Percentiles rank a stretch among this genome's conserved stretches.
These are phyloP conservation scores for Kluyveromyces sp. DNA, from an alignment of 1,139 yeast genomes.

Conservation along the genomic window DNA sequence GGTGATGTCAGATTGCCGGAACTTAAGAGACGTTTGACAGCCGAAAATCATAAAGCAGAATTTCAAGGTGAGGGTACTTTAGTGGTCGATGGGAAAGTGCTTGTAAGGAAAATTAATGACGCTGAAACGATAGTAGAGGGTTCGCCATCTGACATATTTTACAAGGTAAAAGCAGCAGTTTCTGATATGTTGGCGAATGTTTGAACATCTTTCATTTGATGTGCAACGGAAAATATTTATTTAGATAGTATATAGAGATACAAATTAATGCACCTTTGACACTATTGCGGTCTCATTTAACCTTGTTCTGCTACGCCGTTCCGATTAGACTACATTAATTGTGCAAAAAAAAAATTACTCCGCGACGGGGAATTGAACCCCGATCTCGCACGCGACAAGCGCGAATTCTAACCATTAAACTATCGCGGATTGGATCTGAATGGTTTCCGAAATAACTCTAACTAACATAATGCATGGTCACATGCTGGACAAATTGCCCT, in stretches of 20 bases:
- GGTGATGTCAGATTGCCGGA: slow-evolving; percentile 88
- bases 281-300: no score
- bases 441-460: background rate
- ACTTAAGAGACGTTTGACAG: slow-evolving; percentile 55
- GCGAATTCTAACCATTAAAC: slow-evolving; percentile 36
- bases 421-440: slow-evolving; percentile 27
- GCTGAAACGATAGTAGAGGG: slow-evolving; percentile 88
- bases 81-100: slow-evolving; percentile 72
- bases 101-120: slow-evolving; percentile 69
- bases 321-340: no score
- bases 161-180: slow-evolving; percentile 69
- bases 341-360: slow-evolving; percentile 23
- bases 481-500: no score
- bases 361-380: slow-evolving; percentile 38
- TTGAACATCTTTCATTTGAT: slow-evolving; percentile 16
- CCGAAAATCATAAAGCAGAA: slow-evolving; percentile 66
- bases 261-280: no score
- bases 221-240: no score
- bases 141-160: slow-evolving; percentile 65
- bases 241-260: no score
- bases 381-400: slow-evolving; percentile 38
- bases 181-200: slow-evolving; percentile 78
- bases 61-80: slow-evolving; percentile 90
- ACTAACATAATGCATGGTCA: no score
- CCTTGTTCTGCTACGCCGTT: no score